Evolutionary conservation across 305 asterid genomes (phyloP).

Genomic region (Salvia sclarea): DNA sequence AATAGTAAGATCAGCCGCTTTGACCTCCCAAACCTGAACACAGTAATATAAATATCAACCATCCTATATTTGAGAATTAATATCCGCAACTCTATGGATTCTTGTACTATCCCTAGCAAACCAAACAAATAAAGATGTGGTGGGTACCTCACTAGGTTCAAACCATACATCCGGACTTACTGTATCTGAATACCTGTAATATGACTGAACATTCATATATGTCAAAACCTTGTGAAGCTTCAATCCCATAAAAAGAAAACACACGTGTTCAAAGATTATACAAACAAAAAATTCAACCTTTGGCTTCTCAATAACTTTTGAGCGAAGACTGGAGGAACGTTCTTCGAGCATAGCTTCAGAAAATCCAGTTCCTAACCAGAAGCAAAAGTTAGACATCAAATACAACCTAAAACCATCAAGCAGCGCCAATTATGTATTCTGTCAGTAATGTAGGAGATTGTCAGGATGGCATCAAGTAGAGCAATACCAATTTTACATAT

Average conservation of each 20-base stretch:
- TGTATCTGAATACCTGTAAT: conserved; percentile 75
- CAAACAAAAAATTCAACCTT: conserved; percentile 51
- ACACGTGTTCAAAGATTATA: not conserved
- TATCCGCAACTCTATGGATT: not conserved
- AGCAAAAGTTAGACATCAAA: conserved; percentile 24
- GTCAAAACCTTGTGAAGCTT: conserved; percentile 27
- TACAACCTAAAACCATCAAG: conserved; percentile 21
- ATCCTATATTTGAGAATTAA: not conserved
- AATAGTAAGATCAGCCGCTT: conserved; percentile 94
- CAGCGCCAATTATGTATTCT: conserved; percentile 5
- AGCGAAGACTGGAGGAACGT: conserved; percentile 79
- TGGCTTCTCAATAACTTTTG: conserved; percentile 78
- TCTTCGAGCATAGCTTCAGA: conserved; percentile 87
- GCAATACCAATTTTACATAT: conserved; percentile 88
- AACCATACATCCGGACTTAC: conserved; percentile 95
- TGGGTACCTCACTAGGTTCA: conserved; percentile 85
- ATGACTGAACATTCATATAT: conserved; percentile 55
- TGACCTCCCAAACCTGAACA: conserved; percentile 95
- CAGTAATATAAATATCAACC: conserved; percentile 16
- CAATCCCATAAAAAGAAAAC: conserved; percentile 3
- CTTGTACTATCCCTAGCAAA: conserved; percentile 14
- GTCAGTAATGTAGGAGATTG: conserved; percentile 19
- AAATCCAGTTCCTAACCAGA: conserved; percentile 83
- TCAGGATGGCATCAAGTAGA: conserved; percentile 30
- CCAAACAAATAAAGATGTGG: conserved; percentile 14